Evolutionary conservation across 1,284 basidiomycete species (phyloP).

Genomic region (Tylopilus sp.): DNA sequence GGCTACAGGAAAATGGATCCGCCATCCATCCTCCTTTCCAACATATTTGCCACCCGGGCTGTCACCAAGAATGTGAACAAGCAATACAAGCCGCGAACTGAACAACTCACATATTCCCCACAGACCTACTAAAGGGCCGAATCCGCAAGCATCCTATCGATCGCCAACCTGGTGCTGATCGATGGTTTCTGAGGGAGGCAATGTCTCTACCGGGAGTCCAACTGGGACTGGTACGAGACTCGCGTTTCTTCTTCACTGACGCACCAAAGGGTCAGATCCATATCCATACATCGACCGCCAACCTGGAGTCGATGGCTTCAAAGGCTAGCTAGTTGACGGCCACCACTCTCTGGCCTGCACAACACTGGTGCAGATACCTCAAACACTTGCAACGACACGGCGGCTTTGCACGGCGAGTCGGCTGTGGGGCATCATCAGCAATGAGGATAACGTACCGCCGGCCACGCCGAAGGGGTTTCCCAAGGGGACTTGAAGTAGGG

Average conservation of each 20-base stretch:
- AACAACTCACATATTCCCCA: slow-evolving; percentile 28
- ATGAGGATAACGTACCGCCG: slow-evolving; percentile 17
- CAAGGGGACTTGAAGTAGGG: slow-evolving; percentile 4
- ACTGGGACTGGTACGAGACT: too few species aligned
- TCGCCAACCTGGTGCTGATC: slow-evolving; percentile 13
- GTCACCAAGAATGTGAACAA: slow-evolving; percentile 13
- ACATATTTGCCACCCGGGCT: slow-evolving; percentile 29
- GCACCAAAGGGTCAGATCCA: too few species aligned
- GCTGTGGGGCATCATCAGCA: not conserved
- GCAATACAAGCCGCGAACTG: not conserved
- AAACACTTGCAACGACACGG: slow-evolving; percentile 30
- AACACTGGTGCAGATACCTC: slow-evolving; percentile 14
- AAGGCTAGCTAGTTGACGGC: slow-evolving; percentile 7
- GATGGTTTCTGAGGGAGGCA: too few species aligned
- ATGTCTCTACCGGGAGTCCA: too few species aligned
- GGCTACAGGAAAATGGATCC: slow-evolving; percentile 12
- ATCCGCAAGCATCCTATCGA: slow-evolving; percentile 35
- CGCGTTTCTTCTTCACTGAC: too few species aligned
- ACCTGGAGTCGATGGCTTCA: slow-evolving; percentile 20
- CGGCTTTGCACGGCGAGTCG: slow-evolving; percentile 20
- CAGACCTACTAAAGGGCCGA: slow-evolving; percentile 37
- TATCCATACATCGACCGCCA: too few species aligned
- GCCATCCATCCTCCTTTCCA: slow-evolving; percentile 9
- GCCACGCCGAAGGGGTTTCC: slow-evolving; percentile 49
- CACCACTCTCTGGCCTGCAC: slow-evolving; percentile 24